Evolutionary conservation across 805 yeast genomes (phyloP), one percentile per base, ranked within the genome.

Genomic region (Sugiyamaella valdiviana): DNA sequence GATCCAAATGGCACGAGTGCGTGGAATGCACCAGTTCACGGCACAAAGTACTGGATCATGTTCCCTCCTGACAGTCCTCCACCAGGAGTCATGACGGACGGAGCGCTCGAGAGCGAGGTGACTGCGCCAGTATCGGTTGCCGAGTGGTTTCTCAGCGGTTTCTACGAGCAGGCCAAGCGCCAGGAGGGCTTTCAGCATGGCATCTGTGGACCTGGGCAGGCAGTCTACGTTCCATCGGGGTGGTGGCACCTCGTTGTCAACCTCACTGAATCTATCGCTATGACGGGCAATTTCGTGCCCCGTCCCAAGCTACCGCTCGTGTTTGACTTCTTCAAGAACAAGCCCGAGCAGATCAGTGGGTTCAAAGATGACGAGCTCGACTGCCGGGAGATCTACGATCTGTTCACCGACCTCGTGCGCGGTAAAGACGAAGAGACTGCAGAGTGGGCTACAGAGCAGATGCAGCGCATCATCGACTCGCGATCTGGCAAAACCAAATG

Each of bases 241-340:
- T 89, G 97, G 97, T 89, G 97, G 97, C 97, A 89, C 70, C 71
- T 81, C 42, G 97, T 90, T 24, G 85, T 89, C n/a, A 89, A 89
- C 58, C 60, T 89, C 10, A 85, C 82, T 50, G 64, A 61, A 22
- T 51, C 62, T 38, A 80, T 89, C 16, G 97, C 96, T 0, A 66
- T 89, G 58, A 89, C 97, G 0, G 95, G 87, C 55, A 89, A 89
- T 63, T 89, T 90, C 64, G 90, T 87, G 9, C 95, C 96, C 0
- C 62, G 63, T 37, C 73, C 78, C 39, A 78, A 79, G 51, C 63
- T 89, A 35, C 70, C 75, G n/a, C 69, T 73, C 35, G 93, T 80
- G 2, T 67, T 86, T 49, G 66, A 75, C 54, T 89, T 89, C 58
- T 74, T 89, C 60, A 77, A 80, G 58, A 72, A 77, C 56, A 85